These are phyloP conservation scores for Hypoxylon fragiforme DNA, from an alignment of 495 filamentous ascomycete genomes.

Conservation along the genomic window DNA sequence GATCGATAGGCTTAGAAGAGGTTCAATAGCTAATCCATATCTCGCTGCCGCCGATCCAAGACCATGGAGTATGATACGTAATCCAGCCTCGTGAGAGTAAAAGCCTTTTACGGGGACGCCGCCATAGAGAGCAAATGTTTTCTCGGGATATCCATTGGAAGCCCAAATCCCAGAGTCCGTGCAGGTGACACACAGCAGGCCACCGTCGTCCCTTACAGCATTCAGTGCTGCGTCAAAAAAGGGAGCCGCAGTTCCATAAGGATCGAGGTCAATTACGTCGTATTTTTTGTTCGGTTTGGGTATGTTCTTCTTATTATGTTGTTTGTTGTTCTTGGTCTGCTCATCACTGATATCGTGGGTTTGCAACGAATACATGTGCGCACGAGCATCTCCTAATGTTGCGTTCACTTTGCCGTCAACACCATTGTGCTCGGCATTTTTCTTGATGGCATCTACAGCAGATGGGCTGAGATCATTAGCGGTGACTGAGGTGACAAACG, in stretches of 20 bases:
- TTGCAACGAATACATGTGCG: conserved; percentile 82
- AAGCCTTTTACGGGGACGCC: conserved; percentile 81
- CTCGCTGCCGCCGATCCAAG: conserved; percentile 77
- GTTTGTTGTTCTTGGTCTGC: conserved; percentile 32
- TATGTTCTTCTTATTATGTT: conserved; percentile 30
- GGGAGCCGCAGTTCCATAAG: conserved; percentile 87
- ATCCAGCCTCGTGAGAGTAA: conserved; percentile 85
- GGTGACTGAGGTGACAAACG: conserved; percentile 76
- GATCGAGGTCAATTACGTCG: conserved; percentile 95
- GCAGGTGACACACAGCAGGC: conserved; percentile 92
- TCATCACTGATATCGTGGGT: conserved; percentile 40
- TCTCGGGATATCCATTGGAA: conserved; percentile 89
- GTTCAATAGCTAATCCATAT: conserved; percentile 91
- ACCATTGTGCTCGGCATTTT: conserved; percentile 82
- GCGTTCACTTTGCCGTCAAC: conserved; percentile 69
- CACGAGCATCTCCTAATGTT: conserved; percentile 77
- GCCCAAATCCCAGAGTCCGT: conserved; percentile 95
- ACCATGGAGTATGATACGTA: conserved; percentile 80
- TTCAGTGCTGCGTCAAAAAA: conserved; percentile 91
- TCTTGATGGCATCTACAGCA: conserved; percentile 77
- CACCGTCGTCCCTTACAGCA: conserved; percentile 76
- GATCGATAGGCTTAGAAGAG: conserved; percentile 86
- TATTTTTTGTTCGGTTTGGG: conserved; percentile 57
- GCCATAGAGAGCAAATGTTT: conserved; percentile 88
- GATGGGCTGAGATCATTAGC: conserved; percentile 83